Base-by-base conservation (phyloP, 225 moss, liverwort and hornwort genomes). In the Sphagnum tenellum region DNA sequence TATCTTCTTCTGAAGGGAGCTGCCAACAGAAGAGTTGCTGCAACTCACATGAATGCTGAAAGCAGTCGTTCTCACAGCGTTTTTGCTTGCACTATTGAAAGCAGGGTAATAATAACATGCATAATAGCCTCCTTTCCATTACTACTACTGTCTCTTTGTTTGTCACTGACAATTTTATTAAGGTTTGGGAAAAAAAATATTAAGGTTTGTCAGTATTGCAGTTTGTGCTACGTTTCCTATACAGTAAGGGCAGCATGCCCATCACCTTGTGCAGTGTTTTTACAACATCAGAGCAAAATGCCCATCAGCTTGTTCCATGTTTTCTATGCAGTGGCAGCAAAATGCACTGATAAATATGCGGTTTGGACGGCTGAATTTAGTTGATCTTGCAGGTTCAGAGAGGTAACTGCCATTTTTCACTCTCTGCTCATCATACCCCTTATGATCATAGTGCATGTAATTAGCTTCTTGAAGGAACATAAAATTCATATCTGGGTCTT, bases 381-480 rank as follows among this genome's bases (percentile, higher is more conserved):
- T 85, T 69, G 85, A 85, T 64, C 81, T 85, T 29, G 85, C 81
- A 54, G 85, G 81, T 47, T 85, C 81, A 29, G 85, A 85, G 69
- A 59, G 85, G 85, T 85, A 62, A 57, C 8, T 12, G 4, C 11
- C 49, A 45, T 46, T 56, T 59, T 50, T 68, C 52, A 10, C 3
- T 8, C 45, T 46, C 12, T 10, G 10, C 0, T 59, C 12, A 56
- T 66, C 9, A 49, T 2, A 8, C 53, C 7, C 49, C 12, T 12
- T 13, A 58, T 58, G 3, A 56, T 56, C 3, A 12, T 11, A 4
- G 56, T 12, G n/a, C 5, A 11, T 56, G 3, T 8, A 56, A 58
- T 55, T 14, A 29, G 53, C 58, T 58, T 58, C 44, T 13, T 56
- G n/a, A 12, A 11, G n/a, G 4, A 11, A 4, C 56, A 56, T 4